A percentile compares a stretch with the other conserved stretches of the same genome.
Evolutionary conservation across 495 filamentous ascomycete species (phyloP).

Genomic region (Talaromyces thailandensis): DNA sequence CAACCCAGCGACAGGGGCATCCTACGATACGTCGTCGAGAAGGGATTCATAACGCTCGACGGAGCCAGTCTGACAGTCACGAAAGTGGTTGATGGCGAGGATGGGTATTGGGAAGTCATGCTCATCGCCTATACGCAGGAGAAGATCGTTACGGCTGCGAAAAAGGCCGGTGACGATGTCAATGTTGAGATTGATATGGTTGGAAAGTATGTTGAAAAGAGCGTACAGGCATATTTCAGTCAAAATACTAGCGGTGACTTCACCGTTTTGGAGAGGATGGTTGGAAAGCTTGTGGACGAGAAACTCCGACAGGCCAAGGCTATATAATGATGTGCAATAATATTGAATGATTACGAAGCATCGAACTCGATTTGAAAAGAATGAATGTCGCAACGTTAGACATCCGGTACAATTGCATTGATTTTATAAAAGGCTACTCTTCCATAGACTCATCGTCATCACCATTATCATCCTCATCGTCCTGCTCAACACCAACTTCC

Average conservation of each 20-base stretch:
- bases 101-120: conserved; percentile 96
- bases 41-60: conserved; percentile 92
- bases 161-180: conserved; percentile 75
- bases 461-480: conserved; percentile 24
- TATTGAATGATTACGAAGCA: not conserved
- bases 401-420: not conserved
- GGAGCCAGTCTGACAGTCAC: conserved; percentile 95
- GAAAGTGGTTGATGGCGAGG: conserved; percentile 57
- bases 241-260: conserved; percentile 42
- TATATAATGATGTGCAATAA: not conserved
- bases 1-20: conserved; percentile 56
- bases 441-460: conserved; percentile 8
- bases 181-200: conserved; percentile 99
- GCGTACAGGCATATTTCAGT: conserved; percentile 51
- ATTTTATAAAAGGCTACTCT: conserved; percentile 1
- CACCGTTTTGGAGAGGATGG: conserved; percentile 74
- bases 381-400: not conserved
- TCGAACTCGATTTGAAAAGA: not conserved
- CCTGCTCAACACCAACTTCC: conserved; percentile 42
- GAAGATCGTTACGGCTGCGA: conserved; percentile 73
- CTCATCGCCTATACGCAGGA: conserved; percentile 97
- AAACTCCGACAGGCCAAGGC: conserved; percentile 40
- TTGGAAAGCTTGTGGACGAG: conserved; percentile 68
- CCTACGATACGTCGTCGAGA: conserved; percentile 83
- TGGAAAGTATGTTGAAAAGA: conserved; percentile 99